Evolutionary conservation across 2,329 filamentous ascomycete species (phyloP), one percentile per base, ranked within the genome.

Genomic region (Phaeosphaeria sp.): DNA sequence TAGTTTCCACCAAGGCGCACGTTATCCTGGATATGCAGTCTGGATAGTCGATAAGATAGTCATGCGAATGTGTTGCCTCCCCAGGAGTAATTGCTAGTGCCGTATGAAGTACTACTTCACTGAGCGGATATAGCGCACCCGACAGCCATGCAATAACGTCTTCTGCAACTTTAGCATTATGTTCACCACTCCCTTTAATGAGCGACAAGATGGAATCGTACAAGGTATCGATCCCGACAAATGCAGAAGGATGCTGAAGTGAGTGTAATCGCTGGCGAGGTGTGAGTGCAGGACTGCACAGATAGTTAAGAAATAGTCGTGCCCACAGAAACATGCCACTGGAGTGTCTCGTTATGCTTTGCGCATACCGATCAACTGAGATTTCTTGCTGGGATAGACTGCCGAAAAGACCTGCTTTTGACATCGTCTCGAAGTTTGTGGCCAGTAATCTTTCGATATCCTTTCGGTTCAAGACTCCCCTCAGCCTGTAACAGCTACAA

Each of bases 321-420:
- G 46, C 46, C 46, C 46, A 47, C 17, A 47, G 46, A 15, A 47
- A 47, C 46, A 47, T 47, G 7, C 46, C 46, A 25, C 23, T 47
- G 6, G 46, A 22, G 10, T 47, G 46, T 3, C 25, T 13, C 15
- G 46, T 25, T 22, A 47, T 9, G n/a, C 17, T 25, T 6, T 10
- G 9, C 17, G 46, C 18, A 15, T 2, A n/a, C 25, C 9, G 25
- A 27, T 27, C 25, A 27, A 27, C 25, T 9, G 25, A 5, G 9
- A 9, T 27, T 4, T 27, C 23, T 47, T 25, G 20, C 23, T 13
- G 21, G 25, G 21, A 21, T 5, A 5, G 20, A 25, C n/a, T 13
- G 25, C 46, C 46, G n/a, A 47, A 47, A 17, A 25, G 20, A 25
- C 46, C 18, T 25, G 20, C 15, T 13, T 47, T 23, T 17, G 46